A percentile compares a stretch with the other conserved stretches of the same genome.
phyloP scores from a whole-genome alignment of 495 filamentous ascomycete genomes.

The Cercophora samala region DNA sequence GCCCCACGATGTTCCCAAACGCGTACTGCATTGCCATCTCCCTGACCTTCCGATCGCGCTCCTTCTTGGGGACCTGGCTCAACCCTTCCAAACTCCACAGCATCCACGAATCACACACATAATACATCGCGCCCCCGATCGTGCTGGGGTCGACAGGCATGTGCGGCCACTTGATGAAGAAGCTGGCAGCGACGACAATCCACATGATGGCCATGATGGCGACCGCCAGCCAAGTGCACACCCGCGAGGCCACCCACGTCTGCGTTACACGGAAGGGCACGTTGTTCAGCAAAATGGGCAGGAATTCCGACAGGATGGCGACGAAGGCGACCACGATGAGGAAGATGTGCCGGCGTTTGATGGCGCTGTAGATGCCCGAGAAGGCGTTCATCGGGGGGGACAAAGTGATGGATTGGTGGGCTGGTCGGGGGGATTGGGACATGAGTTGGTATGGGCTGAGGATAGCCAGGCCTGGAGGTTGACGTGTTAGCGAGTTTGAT shows the following conservation, averaged over 20 bases:
- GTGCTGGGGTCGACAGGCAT: slow-evolving; percentile 31
- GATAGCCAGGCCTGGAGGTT: slow-evolving; percentile 13
- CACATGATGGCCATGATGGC: slow-evolving; percentile 38
- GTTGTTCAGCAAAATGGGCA: slow-evolving; percentile 37
- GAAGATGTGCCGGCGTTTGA: slow-evolving; percentile 30
- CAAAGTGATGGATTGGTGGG: slow-evolving; percentile 30
- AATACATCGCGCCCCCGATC: slow-evolving; percentile 28
- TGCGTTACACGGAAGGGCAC: slow-evolving; percentile 36
- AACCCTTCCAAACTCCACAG: slow-evolving; percentile 23
- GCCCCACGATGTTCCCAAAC: slow-evolving; percentile 22
- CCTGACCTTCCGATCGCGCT: slow-evolving; percentile 19
- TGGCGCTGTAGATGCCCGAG: slow-evolving; percentile 31
- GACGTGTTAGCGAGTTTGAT: background rate
- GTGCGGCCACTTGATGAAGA: slow-evolving; percentile 29
- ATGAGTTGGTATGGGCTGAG: slow-evolving; percentile 34
- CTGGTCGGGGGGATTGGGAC: slow-evolving; percentile 19
- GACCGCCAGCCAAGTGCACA: slow-evolving; percentile 35
- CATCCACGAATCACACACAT: slow-evolving; percentile 29
- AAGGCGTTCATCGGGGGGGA: slow-evolving; percentile 31
- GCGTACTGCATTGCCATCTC: slow-evolving; percentile 18
- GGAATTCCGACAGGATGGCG: slow-evolving; percentile 35
- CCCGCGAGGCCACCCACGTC: slow-evolving; percentile 30
- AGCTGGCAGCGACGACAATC: slow-evolving; percentile 28
- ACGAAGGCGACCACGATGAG: slow-evolving; percentile 30
- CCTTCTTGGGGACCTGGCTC: slow-evolving; percentile 18